These are phyloP conservation scores for Leccinum subgranulosum DNA, from an alignment of 768 basidiomycete genomes.

Conservation along the genomic window DNA sequence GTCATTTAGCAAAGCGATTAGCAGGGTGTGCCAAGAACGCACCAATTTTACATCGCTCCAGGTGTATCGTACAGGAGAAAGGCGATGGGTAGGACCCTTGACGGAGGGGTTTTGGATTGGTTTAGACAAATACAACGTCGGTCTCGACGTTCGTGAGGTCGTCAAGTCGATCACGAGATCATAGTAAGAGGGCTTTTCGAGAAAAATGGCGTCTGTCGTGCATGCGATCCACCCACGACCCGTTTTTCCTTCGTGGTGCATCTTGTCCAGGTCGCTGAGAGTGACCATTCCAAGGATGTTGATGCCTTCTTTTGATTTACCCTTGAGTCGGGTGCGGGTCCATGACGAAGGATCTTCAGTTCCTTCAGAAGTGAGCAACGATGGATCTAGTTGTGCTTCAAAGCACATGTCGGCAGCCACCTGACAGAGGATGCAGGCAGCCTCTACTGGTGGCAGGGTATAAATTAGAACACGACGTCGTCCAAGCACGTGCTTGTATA, in stretches of 20 bases:
- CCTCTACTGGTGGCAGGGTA: slow-evolving; percentile 75
- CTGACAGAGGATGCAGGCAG: slow-evolving; percentile 12
- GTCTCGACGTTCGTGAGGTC: slow-evolving; percentile 59
- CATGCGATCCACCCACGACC: slow-evolving; percentile 85
- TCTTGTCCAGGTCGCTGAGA: slow-evolving; percentile 63
- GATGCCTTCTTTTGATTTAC: slow-evolving; percentile 49
- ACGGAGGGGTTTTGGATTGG: slow-evolving; percentile 36
- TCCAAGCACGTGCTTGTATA: slow-evolving; percentile 77
- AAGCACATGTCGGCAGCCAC: slow-evolving; percentile 57
- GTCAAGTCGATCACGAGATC: slow-evolving; percentile 81
- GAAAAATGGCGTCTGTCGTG: slow-evolving; percentile 81
- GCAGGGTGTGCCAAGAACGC: slow-evolving; percentile 17
- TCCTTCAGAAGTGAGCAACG: slow-evolving; percentile 19
- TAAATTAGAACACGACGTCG: slow-evolving; percentile 76
- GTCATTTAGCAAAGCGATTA: neutral
- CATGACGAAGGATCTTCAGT: slow-evolving; percentile 29
- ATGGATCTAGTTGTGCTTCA: slow-evolving; percentile 37
- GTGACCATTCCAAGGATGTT: slow-evolving; percentile 80
- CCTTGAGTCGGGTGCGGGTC: slow-evolving; percentile 31
- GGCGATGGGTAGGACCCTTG: slow-evolving; percentile 46
- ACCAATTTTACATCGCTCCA: slow-evolving; percentile 81
- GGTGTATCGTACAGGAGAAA: slow-evolving; percentile 67
- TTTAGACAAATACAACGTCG: slow-evolving; percentile 63
- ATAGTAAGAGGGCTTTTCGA: slow-evolving; percentile 76
- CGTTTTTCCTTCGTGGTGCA: slow-evolving; percentile 51